Conservation (phyloP, 768 basidiomycete genomes). For the Mycena metata region DNA sequence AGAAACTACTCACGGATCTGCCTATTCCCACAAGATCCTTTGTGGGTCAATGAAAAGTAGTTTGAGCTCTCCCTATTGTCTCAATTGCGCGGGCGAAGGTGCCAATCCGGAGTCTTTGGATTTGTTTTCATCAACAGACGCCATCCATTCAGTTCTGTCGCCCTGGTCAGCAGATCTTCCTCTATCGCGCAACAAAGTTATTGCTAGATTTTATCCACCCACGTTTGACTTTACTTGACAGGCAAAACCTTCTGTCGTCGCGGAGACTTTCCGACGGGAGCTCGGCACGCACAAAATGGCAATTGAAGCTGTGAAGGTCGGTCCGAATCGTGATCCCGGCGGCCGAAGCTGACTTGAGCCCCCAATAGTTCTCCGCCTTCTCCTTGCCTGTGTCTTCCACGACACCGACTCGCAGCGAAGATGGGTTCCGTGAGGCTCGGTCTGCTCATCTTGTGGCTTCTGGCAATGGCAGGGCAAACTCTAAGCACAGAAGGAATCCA, state of each 20-base stretch:
- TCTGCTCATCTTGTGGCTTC: constrained; percentile 11
- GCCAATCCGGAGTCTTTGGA: not conserved
- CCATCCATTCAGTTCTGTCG: constrained; percentile 6
- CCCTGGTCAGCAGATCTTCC: constrained; percentile 16
- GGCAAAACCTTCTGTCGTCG: constrained; percentile 7
- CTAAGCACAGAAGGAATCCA: constrained; percentile 7
- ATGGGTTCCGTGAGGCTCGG: constrained; percentile 17
- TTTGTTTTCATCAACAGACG: constrained; percentile 1
- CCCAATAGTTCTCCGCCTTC: constrained; percentile 6
- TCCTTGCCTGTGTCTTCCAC: constrained; percentile 9
- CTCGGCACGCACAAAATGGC: no score
- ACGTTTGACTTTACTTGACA: no score
- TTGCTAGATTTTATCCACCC: constrained; percentile 9
- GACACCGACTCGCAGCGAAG: constrained; percentile 17
- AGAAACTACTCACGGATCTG: constrained; percentile 11
- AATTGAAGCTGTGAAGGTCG: constrained; percentile 8
- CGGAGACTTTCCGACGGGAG: constrained; percentile 10
- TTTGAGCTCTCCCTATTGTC: constrained; percentile 9
- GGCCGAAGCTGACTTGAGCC: not conserved
- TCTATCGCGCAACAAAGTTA: constrained; percentile 7
- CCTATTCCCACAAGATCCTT: constrained; percentile 2
- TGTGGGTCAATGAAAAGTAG: constrained; percentile 11
- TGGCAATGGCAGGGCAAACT: constrained; percentile 8
- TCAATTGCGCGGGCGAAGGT: constrained; percentile 6
- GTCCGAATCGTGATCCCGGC: no score